Evolutionary conservation across 352 stramenopile species (phyloP), one percentile per base, ranked within the genome.

Genomic region (Globisporangium mamillatum): DNA sequence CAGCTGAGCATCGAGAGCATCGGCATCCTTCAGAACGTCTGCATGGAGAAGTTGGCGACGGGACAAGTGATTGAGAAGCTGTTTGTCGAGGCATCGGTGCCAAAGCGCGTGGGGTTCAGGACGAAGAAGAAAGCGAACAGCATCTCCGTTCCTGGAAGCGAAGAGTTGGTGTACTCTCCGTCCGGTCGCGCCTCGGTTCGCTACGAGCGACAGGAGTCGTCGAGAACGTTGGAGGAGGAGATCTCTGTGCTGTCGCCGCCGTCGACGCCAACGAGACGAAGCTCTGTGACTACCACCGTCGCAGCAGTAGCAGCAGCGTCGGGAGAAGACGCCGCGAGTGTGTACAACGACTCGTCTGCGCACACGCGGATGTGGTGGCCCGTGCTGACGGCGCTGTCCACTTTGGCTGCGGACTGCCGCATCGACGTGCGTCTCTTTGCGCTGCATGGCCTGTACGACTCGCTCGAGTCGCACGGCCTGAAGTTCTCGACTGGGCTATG

Each of bases 301-400:
- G 20, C 66, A 27, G 25, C 25, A 27, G 25, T 32, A 24, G 27
- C 44, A 27, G 7, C 56, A 32, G 1, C 3, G 24, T 25, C 36
- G 20, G 20, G 8, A 6, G 68, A 74, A 2, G 70, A 55, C 20
- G 50, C 65, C 4, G 38, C 55, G 36, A 68, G 55, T 24, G 71
- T 88, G 18, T 92, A 91, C 64, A 95, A 86, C 36, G 87, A 95
- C 70, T 89, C 80, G 0, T 73, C 81, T 12, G 71, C 75, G 2
- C 88, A 93, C 72, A 94, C 80, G 16, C 77, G 86, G 24, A 84
- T 92, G 70, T 93, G 84, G 87, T 99, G 97, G 97, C 97, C 97
- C 0, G 91, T 99, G 54, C 76, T 99, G 56, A 96, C 98, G 6
- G 98, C 97, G 27, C 76, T 99, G n/a, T 97, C 93, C 0, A 94